phyloP scores from a whole-genome alignment of 2,329 filamentous ascomycete genomes.

The Hawksworthiomyces lignivorus region DNA sequence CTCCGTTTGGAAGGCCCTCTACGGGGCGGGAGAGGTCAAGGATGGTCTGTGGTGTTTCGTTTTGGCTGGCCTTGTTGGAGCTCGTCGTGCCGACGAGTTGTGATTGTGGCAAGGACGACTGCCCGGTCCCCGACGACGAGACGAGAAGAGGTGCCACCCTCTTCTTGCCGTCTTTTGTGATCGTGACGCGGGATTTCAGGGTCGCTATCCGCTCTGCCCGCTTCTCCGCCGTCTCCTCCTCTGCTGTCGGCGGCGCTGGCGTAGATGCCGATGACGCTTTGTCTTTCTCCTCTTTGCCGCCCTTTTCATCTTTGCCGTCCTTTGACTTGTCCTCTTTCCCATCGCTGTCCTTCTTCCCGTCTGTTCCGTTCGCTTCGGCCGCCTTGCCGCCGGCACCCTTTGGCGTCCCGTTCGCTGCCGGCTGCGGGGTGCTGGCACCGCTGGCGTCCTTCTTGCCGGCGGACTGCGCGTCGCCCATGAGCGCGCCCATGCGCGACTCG shows the following conservation, averaged over 20 bases:
- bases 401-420: constrained; percentile 18
- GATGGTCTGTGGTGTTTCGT: constrained; percentile 70
- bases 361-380: constrained; percentile 17
- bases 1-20: constrained; percentile 85
- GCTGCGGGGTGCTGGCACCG: constrained; percentile 21
- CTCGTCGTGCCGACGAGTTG: constrained; percentile 70
- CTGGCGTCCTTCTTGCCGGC: constrained; percentile 44
- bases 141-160: constrained; percentile 86
- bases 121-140: constrained; percentile 77
- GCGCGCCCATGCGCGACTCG: constrained; percentile 92
- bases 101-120: constrained; percentile 82
- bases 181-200: constrained; percentile 84
- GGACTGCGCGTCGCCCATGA: constrained; percentile 77
- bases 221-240: constrained; percentile 44
- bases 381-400: constrained; percentile 2
- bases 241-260: constrained; percentile 17
- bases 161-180: constrained; percentile 96
- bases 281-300: constrained; percentile 1
- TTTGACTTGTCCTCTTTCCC: constrained; percentile 23
- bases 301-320: not conserved
- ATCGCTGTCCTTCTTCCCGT: constrained; percentile 8
- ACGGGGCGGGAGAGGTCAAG: constrained; percentile 90
- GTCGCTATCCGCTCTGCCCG: constrained; percentile 45
- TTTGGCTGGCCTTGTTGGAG: constrained; percentile 52
- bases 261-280: constrained; percentile 1